A percentile compares a stretch with the other conserved stretches of the same genome.
Evolutionary conservation across 345 rosid species (phyloP).

Genomic region (Ceriops decandra): DNA sequence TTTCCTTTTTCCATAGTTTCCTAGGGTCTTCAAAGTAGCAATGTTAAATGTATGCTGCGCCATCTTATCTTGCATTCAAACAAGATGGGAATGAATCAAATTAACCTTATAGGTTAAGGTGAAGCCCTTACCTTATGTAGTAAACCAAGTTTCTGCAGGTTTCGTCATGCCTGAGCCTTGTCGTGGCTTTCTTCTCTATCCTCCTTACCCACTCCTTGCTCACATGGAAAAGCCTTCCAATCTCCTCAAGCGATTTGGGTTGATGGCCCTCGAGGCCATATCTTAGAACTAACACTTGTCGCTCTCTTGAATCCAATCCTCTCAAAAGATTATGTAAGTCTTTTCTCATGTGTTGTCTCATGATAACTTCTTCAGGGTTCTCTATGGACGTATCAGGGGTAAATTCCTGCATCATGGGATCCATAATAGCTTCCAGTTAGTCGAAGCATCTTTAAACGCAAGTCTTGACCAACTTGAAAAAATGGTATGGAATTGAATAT

Average conservation of each 20-base stretch:
- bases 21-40: too few relatives aligned
- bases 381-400: constrained; percentile 45
- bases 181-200: constrained; percentile 61
- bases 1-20: too few relatives aligned
- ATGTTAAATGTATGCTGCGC: too few relatives aligned
- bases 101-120: neutral
- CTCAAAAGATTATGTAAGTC: constrained; percentile 47
- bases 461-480: neutral
- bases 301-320: constrained; percentile 62
- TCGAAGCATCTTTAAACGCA: neutral
- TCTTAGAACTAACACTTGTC: constrained; percentile 57
- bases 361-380: constrained; percentile 49
- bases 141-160: constrained; percentile 38
- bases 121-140: constrained; percentile 31
- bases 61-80: too few relatives aligned
- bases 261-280: constrained; percentile 51
- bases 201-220: constrained; percentile 88
- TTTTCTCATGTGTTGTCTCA: constrained; percentile 51
- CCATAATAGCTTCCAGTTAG: constrained; percentile 8
- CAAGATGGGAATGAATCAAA: neutral
- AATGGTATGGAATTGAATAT: neutral
- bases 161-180: constrained; percentile 46
- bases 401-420: constrained; percentile 46
- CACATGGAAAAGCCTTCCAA: constrained; percentile 54
- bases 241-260: constrained; percentile 71